Percentiles rank a stretch among this genome's conserved stretches.
Evolutionary conservation across 345 rosid species (phyloP).

Genomic region (rapeseed (Brassica napus)): DNA sequence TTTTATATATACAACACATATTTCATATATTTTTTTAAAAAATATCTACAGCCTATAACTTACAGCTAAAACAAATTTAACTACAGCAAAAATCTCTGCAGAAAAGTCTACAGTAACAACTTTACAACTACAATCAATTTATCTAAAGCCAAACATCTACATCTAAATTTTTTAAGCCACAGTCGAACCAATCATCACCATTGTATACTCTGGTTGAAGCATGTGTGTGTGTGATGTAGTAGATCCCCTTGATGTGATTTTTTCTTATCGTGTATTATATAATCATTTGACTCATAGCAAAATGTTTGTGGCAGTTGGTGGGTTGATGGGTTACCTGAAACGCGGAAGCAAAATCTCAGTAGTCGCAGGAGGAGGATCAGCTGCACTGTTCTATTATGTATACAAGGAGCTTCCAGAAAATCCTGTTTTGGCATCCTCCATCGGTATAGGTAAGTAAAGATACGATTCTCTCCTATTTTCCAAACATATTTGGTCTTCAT

Average conservation of each 20-base stretch:
- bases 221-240: too few species aligned
- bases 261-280: neutral
- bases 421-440: conserved; percentile 71
- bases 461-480: neutral
- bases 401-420: conserved; percentile 66
- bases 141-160: too few species aligned
- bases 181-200: too few species aligned
- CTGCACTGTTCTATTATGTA: conserved; percentile 67
- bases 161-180: too few species aligned
- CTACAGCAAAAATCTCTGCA: too few species aligned
- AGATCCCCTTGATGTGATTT: neutral
- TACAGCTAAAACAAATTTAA: too few species aligned
- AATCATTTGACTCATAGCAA: neutral
- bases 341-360: conserved; percentile 88
- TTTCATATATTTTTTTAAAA: too few species aligned
- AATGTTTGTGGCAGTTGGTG: conserved; percentile 61
- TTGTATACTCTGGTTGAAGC: too few species aligned
- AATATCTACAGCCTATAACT: too few species aligned
- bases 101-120: too few species aligned
- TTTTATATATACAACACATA: too few species aligned
- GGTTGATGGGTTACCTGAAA: conserved; percentile 79
- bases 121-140: too few species aligned
- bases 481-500: neutral
- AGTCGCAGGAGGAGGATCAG: conserved; percentile 75
- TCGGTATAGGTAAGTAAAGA: conserved; percentile 71